Conservation (phyloP, 2,329 filamentous ascomycete genomes). For the Fusarium piperis region DNA sequence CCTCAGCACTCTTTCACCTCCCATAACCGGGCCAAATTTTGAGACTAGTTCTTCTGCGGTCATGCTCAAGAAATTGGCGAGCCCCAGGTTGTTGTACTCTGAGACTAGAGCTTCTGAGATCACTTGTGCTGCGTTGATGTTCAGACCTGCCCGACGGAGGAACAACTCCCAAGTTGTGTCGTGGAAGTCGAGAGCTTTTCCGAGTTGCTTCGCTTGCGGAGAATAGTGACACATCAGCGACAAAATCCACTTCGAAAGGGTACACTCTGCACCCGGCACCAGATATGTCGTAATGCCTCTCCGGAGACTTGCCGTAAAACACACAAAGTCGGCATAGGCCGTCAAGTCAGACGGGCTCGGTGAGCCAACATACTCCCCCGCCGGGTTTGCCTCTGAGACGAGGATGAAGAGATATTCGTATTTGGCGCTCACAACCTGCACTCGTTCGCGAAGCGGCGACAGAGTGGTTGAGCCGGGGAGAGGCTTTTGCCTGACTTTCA, state of each 20-base stretch:
- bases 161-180: slow-evolving; percentile 55
- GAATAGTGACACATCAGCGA: slow-evolving; percentile 60
- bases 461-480: slow-evolving; percentile 61
- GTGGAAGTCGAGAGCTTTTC: slow-evolving; percentile 48
- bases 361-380: slow-evolving; percentile 53
- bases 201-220: slow-evolving; percentile 38
- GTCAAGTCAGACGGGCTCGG: slow-evolving; percentile 53
- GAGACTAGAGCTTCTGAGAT: slow-evolving; percentile 42
- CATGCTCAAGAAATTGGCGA: slow-evolving; percentile 48
- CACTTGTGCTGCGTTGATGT: slow-evolving; percentile 50
- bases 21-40: slow-evolving; percentile 42
- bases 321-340: slow-evolving; percentile 60
- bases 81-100: slow-evolving; percentile 40
- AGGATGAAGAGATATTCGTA: slow-evolving; percentile 77
- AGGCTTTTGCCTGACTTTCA: slow-evolving; percentile 76
- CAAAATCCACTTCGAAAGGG: slow-evolving; percentile 64
- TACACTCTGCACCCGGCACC: slow-evolving; percentile 60
- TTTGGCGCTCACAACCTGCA: slow-evolving; percentile 62
- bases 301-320: slow-evolving; percentile 56
- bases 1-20: slow-evolving; percentile 37
- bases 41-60: slow-evolving; percentile 32
- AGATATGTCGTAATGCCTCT: slow-evolving; percentile 55
- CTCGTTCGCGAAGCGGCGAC: slow-evolving; percentile 62
- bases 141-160: slow-evolving; percentile 49
- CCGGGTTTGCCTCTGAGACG: slow-evolving; percentile 63